Evolutionary conservation across 805 yeast species (phyloP), one percentile per base, ranked within the genome.

Genomic region (Wickerhamomyces bisporus): DNA sequence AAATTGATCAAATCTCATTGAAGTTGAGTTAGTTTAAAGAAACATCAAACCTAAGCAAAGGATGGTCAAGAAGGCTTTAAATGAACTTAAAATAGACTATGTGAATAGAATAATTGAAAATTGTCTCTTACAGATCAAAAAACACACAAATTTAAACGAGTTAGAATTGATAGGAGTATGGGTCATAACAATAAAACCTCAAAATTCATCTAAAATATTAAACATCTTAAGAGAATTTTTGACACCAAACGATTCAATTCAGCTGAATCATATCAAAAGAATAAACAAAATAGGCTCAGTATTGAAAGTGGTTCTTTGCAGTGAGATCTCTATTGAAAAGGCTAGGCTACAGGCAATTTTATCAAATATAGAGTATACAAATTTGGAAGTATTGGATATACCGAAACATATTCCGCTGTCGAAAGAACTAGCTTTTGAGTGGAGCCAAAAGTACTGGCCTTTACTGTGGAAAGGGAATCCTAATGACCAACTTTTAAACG

Each of bases 391-490:
- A 19, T 42, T 53, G 3, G 40, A 60, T 4, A 75, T 86, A 2
- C 93, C 97, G 0, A 51, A 51, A 19, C 68, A 67, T 39, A 71
- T 74, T n/a, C 95, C 97, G 0, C 66, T 72, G 5, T 77, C 86
- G 4, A 84, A 81, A 47, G 87, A 81, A n/a, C 58, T 77, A 13
- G 72, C 82, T 17, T 41, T 60, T 1, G 64, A 66, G 30, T 89
- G 96, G 96, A 73, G 88, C 3, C 39, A 58, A 4, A 47, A 63
- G 14, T 74, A 71, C 47, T 91, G 98, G 98, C 98, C 98, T 0
- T 62, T 86, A 38, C 70, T 86, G 28, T 93, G 98, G 98, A 80
- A 88, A 48, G 98, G 98, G 0, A 87, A 89, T 53, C 94, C 95
- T 0, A 69, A 79, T 48, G 77, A 79, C 42, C 93, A 84, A 51